Conservation (phyloP, 371 early-diverging fungal species). For the Mucor irregularis region DNA sequence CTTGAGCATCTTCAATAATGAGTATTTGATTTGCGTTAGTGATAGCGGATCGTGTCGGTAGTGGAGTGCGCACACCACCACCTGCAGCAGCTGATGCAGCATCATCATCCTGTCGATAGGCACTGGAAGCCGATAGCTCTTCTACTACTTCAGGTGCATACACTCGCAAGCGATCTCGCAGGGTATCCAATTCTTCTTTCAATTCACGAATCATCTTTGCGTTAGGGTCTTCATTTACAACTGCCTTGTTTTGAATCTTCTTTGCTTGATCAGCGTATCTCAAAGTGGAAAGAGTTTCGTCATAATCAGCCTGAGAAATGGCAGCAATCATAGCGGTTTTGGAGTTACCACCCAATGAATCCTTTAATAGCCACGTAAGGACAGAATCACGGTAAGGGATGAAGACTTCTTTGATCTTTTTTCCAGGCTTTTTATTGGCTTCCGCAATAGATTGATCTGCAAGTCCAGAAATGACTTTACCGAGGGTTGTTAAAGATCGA, state of each 20-base stretch:
- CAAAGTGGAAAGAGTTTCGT: conserved; percentile 93
- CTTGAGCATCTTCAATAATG: conserved; percentile 35
- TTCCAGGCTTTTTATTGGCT: conserved; percentile 30
- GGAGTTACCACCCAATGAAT: conserved; percentile 92
- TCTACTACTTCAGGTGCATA: conserved; percentile 63
- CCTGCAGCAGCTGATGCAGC: not conserved
- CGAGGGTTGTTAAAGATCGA: conserved; percentile 90
- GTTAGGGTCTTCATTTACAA: conserved; percentile 91
- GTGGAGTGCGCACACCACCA: not conserved
- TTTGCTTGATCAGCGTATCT: conserved; percentile 96
- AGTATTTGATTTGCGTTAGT: conserved; percentile 20
- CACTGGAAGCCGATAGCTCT: conserved; percentile 12
- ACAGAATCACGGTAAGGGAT: conserved; percentile 92
- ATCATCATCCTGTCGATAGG: conserved; percentile 1
- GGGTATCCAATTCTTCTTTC: conserved; percentile 76
- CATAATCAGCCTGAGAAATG: conserved; percentile 78
- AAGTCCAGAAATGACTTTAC: conserved; percentile 97
- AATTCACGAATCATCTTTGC: conserved; percentile 84
- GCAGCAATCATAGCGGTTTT: conserved; percentile 94
- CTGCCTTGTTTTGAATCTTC: conserved; percentile 88
- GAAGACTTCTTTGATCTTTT: conserved; percentile 60
- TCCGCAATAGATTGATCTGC: conserved; percentile 70
- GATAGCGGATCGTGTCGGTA: conserved; percentile 22
- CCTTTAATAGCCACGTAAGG: conserved; percentile 94
- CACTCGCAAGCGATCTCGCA: conserved; percentile 65